Evolutionary conservation across 1,139 yeast species (phyloP).

Genomic region (Zygosaccharomyces pseudobailii): DNA sequence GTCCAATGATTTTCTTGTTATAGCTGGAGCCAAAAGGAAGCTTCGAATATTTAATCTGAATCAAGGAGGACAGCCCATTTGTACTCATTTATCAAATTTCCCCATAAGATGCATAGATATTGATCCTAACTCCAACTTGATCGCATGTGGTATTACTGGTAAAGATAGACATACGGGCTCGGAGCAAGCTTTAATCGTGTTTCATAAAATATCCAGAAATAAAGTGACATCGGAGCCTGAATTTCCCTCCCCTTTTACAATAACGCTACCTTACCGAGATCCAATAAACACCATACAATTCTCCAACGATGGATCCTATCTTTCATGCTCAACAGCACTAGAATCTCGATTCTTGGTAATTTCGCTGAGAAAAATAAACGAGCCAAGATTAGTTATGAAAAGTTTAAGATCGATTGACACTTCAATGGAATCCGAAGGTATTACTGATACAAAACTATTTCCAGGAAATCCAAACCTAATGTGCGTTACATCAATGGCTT

Average conservation of each 20-base stretch:
- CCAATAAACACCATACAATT: constrained; percentile 72
- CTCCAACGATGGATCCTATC: constrained; percentile 62
- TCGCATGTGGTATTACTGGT: constrained; percentile 83
- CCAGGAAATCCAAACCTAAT: constrained; percentile 51
- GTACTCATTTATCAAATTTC: constrained; percentile 64
- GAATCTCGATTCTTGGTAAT: constrained; percentile 78
- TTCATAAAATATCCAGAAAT: constrained; percentile 43
- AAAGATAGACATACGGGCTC: constrained; percentile 62
- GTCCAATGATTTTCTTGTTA: constrained; percentile 54
- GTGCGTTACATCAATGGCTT: constrained; percentile 58
- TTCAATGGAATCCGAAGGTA: constrained; percentile 76
- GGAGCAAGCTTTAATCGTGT: constrained; percentile 74
- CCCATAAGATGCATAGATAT: constrained; percentile 76
- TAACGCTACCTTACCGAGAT: constrained; percentile 80
- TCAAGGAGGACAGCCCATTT: constrained; percentile 56
- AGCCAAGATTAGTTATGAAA: constrained; percentile 69
- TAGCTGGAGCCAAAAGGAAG: constrained; percentile 72
- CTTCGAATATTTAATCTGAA: constrained; percentile 59
- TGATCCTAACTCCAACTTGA: constrained; percentile 55
- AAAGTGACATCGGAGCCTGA: constrained; percentile 20
- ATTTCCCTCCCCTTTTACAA: constrained; percentile 50
- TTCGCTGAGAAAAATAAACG: constrained; percentile 54
- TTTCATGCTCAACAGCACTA: constrained; percentile 78
- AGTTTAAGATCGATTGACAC: constrained; percentile 57
- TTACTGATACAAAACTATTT: constrained; percentile 74